A percentile compares a stretch with the other conserved stretches of the same genome.
phyloP scores from a whole-genome alignment of 148 eudicot species.

The Polygonum aviculare region DNA sequence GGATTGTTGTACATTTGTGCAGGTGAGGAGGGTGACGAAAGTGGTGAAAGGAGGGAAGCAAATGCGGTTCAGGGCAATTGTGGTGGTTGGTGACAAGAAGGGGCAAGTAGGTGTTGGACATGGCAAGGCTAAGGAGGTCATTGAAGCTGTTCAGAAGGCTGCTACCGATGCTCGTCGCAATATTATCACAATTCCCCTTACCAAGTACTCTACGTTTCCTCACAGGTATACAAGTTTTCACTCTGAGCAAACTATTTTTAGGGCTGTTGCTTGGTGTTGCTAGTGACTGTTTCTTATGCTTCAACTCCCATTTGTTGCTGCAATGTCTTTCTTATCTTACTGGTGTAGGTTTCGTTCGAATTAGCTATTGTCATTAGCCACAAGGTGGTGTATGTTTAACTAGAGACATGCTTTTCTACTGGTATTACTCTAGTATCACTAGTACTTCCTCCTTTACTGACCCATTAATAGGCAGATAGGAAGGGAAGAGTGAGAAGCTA shows the following conservation, averaged over 20 bases:
- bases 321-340: neutral
- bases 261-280: neutral
- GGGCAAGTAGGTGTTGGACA: slow-evolving; percentile 90
- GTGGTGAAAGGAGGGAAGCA: slow-evolving; percentile 96
- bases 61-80: slow-evolving; percentile 76
- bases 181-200: slow-evolving; percentile 62
- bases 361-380: neutral
- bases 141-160: slow-evolving; percentile 72
- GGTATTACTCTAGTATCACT: too few species aligned
- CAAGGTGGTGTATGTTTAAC: neutral
- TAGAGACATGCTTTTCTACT: too few species aligned
- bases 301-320: neutral
- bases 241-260: neutral
- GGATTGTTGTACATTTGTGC: neutral
- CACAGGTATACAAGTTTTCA: slow-evolving; percentile 48
- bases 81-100: slow-evolving; percentile 85
- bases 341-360: neutral
- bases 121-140: slow-evolving; percentile 82
- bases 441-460: too few species aligned
- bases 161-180: slow-evolving; percentile 75
- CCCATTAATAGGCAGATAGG: neutral
- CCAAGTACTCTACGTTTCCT: slow-evolving; percentile 79
- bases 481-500: neutral
- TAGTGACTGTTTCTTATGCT: too few species aligned
- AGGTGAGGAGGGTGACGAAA: slow-evolving; percentile 95